These are phyloP conservation scores for Arthrobotrys conoides DNA, from an alignment of 2,329 filamentous ascomycete genomes.

Conservation along the genomic window DNA sequence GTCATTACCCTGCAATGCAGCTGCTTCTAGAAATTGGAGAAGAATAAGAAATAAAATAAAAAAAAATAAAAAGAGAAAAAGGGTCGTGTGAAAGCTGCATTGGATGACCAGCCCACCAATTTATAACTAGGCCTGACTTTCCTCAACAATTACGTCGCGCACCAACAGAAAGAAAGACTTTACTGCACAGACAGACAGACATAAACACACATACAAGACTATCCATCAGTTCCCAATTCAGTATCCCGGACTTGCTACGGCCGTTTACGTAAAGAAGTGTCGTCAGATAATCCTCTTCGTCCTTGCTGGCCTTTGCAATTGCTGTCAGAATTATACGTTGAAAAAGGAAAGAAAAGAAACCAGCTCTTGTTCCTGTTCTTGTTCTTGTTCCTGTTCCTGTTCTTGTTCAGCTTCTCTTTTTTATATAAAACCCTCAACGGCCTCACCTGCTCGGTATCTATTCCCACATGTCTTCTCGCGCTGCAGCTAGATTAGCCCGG, in stretches of 20 bases:
- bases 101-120: slow-evolving; percentile 29
- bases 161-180: slow-evolving; percentile 25
- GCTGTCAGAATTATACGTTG: not conserved
- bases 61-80: slow-evolving; percentile 24
- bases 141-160: slow-evolving; percentile 46
- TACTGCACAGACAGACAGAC: not conserved
- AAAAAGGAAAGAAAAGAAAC: not conserved
- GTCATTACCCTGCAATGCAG: slow-evolving; percentile 31
- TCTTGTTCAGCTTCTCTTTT: not conserved
- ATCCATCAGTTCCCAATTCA: slow-evolving; percentile 25
- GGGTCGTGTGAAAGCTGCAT: slow-evolving; percentile 24
- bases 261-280: slow-evolving; percentile 42
- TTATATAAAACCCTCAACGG: slow-evolving; percentile 40
- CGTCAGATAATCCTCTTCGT: slow-evolving; percentile 13
- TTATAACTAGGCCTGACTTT: slow-evolving; percentile 32
- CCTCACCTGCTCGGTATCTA: slow-evolving; percentile 5
- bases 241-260: slow-evolving; percentile 14
- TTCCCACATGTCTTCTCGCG: slow-evolving; percentile 49
- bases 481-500: slow-evolving; percentile 45
- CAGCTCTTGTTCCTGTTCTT: not conserved
- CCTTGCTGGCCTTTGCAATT: slow-evolving; percentile 2
- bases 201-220: not conserved
- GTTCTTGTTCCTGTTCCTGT: not conserved
- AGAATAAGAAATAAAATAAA: slow-evolving; percentile 12
- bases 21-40: slow-evolving; percentile 26